Base-by-base conservation (phyloP, 2,329 filamentous ascomycete species). In the Phaeomoniella chlamydospora region DNA sequence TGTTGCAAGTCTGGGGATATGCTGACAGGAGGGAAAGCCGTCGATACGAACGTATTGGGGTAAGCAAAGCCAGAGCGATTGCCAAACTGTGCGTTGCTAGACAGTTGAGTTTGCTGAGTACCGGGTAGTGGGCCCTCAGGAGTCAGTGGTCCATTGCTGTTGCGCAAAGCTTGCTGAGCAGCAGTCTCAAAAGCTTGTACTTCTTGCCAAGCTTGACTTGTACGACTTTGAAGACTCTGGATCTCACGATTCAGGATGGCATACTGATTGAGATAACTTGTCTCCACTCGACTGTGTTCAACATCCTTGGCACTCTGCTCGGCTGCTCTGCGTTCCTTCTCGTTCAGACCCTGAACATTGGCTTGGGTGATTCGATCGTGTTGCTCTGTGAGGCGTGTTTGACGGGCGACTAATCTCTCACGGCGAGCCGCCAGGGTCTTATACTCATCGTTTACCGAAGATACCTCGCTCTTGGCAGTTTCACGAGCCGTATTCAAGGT, bases 61-160 rank as follows among this genome's bases (percentile, higher is more conserved):
- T 17, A 34, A 12, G 19, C 6, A 48, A 42, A 33, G 47, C 26
- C 15, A 36, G 41, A 18, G 38, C 40, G 6, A 42, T 42, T 30
- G 57, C 58, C 44, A 17, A 17, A 17, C 6, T 13, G 16, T 17
- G 10, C 18, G 32, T 34, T 34, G 11, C 17, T 15, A 16, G 9
- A 9, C 9, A 56, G 44, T 26, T 54, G 45, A 38, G 53, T 48
- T 39, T 61, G 63, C 22, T 26, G 22, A 6, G 68, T 70, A 38
- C 69, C 69, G 15, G 71, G 69, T 11, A 75, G 54, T 18, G 65
- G 62, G 17, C 69, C 70, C 53, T 77, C 73, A n/a, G 73, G 73
- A n/a, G 72, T 75, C 33, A 64, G 47, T 19, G 59, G 59, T n/a
- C 57, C 61, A 35, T 54, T 54, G 31, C 57, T 59, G 44, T 57